Evolutionary conservation across 306 rosid species (phyloP), one percentile per base, ranked within the genome.

Genomic region (Corylus americana): DNA sequence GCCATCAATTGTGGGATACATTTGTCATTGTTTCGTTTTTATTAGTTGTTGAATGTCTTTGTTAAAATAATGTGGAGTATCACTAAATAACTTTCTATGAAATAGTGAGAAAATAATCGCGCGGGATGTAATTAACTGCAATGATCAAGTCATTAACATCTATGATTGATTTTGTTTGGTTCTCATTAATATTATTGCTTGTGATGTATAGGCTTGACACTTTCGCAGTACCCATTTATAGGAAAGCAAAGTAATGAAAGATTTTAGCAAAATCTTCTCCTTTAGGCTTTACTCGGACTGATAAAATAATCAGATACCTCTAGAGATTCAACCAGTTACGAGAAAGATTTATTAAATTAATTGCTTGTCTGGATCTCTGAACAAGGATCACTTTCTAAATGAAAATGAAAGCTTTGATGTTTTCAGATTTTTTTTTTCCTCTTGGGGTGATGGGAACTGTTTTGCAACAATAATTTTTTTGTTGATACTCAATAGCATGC

Each of bases 71-170:
- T 62, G 79, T 35, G 12, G 53, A 53, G 51, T 79, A 39, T 22
- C 82, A 70, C 25, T 18, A 55, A 72, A 61, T 54, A 35, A 71
- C 29, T 79, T 80, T 37, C 74, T 63, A 14, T 29, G 39, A 50
- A 31, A 20, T 76, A 51, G 76, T 67, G 75, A 20, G 12, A 7
- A 71, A 45, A 39, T n/a, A 45, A 58, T 5, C 8, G 10, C 16
- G 49, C 51, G 0, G 3, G 3, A 18, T 18, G 72, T 39, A n/a
- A n/a, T 42, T 42, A 42, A n/a, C 31, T n/a, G 25, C 31, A 45
- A 45, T 11, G 53, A 42, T 42, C 51, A 68, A 68, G 25, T 63
- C 72, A 68, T 68, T 42, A 10, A 68, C 18, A 42, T n/a, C 17
- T 39, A 14, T 68, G 16, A 27, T 9, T 6, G 51, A 7, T 44